phyloP scores from a whole-genome alignment of 2,329 filamentous ascomycete species.

The Colletotrichum liaoningense region DNA sequence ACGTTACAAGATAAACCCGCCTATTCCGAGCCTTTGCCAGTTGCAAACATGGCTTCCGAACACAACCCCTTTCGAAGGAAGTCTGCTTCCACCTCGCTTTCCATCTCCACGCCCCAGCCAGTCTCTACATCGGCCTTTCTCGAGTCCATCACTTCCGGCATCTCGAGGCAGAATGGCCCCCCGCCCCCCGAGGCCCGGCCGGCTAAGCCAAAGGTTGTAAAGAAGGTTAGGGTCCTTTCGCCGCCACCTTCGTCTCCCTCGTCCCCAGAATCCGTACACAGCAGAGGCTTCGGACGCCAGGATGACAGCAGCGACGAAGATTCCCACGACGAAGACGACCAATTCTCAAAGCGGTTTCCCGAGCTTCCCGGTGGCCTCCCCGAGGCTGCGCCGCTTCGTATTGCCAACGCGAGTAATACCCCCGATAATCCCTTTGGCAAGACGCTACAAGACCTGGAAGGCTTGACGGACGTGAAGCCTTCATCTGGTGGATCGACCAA shows the following conservation, averaged over 20 bases:
- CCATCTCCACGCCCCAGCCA: constrained; percentile 38
- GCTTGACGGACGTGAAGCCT: constrained; percentile 45
- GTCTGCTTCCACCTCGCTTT: constrained; percentile 36
- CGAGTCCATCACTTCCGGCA: constrained; percentile 43
- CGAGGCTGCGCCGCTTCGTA: constrained; percentile 30
- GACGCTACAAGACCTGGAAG: constrained; percentile 63
- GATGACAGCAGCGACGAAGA: constrained; percentile 42
- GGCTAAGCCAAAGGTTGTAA: constrained; percentile 64
- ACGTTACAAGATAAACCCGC: constrained; percentile 4
- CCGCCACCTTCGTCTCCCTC: constrained; percentile 71
- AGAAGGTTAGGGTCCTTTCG: constrained; percentile 76
- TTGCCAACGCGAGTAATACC: constrained; percentile 40
- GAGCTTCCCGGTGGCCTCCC: constrained; percentile 30
- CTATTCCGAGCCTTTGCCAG: constrained; percentile 8
- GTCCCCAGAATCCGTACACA: constrained; percentile 50
- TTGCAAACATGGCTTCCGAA: constrained; percentile 44
- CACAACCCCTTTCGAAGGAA: constrained; percentile 65
- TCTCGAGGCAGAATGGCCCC: constrained; percentile 39
- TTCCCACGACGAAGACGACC: constrained; percentile 42
- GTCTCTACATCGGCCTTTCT: constrained; percentile 41
- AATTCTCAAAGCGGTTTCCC: constrained; percentile 35
- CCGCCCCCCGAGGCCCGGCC: constrained; percentile 33
- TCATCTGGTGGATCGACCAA: constrained; percentile 43
- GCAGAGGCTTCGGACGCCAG: constrained; percentile 40
- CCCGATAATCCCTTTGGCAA: constrained; percentile 68